These are phyloP conservation scores for Suillus americanus DNA, from an alignment of 768 basidiomycete species.

Conservation along the genomic window DNA sequence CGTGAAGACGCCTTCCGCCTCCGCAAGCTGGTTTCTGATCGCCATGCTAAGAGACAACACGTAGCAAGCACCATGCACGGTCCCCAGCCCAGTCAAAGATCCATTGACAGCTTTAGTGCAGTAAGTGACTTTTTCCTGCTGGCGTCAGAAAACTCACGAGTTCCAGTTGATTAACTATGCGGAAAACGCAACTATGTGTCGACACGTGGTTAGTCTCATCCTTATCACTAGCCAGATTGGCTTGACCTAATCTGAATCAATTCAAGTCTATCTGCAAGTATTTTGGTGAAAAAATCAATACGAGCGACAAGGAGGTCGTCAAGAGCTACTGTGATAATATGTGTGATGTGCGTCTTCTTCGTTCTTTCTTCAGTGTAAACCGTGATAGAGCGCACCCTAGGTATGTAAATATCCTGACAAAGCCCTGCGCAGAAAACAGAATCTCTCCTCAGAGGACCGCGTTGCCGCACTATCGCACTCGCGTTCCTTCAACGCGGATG, in stretches of 20 bases:
- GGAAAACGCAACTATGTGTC: constrained; percentile 58
- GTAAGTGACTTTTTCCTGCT: constrained; percentile 42
- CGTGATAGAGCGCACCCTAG: constrained; percentile 34
- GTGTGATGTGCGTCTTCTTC: constrained; percentile 66
- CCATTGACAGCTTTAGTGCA: constrained; percentile 59
- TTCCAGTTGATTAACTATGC: constrained; percentile 50
- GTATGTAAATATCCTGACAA: constrained; percentile 80
- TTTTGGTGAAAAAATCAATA: constrained; percentile 71
- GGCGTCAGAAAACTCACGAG: neutral
- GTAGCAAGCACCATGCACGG: constrained; percentile 45
- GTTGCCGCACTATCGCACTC: constrained; percentile 24
- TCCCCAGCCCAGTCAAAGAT: constrained; percentile 66
- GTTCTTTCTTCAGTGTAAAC: neutral
- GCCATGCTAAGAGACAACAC: constrained; percentile 45
- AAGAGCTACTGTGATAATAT: constrained; percentile 65
- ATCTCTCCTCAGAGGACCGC: constrained; percentile 45
- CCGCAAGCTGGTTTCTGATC: constrained; percentile 47
- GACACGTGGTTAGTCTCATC: constrained; percentile 61
- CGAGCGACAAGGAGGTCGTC: constrained; percentile 40
- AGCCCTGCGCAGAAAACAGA: constrained; percentile 45
- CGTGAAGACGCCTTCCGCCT: constrained; percentile 71
- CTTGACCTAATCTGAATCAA: neutral
- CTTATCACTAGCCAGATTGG: neutral
- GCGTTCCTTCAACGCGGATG: neutral
- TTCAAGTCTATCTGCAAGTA: constrained; percentile 72